Evolutionary conservation across 73 alveolate genomes (phyloP).

Genomic region (Diophrys appendiculata): DNA sequence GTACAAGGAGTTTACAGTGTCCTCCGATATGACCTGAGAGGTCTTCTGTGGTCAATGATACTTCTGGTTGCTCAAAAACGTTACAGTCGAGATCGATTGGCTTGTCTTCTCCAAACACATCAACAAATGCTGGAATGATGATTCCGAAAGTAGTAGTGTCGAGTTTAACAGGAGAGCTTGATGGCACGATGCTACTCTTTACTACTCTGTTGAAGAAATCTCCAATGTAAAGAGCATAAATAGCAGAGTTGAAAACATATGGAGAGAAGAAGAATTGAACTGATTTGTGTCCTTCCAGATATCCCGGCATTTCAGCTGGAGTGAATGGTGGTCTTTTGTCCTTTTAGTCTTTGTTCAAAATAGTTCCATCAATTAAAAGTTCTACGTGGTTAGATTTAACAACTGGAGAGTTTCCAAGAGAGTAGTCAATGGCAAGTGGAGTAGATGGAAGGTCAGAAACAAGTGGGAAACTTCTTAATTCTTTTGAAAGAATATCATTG

Average conservation of each 20-base stretch:
- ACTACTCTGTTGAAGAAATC: neutral
- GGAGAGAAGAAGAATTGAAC: neutral
- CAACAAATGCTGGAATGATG: neutral
- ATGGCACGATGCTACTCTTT: neutral
- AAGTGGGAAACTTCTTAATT: neutral
- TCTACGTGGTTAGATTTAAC: neutral
- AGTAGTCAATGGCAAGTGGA: constrained; percentile 11
- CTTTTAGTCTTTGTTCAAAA: neutral
- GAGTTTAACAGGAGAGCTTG: neutral
- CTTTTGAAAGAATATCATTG: neutral
- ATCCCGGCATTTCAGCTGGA: neutral
- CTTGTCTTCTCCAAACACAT: neutral
- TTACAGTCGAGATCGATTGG: constrained; percentile 1
- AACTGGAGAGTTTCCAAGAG: neutral
- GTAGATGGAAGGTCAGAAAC: neutral
- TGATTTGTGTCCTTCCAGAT: constrained; percentile 1
- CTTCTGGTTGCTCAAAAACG: neutral
- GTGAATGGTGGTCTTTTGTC: neutral
- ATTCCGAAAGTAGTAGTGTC: constrained; percentile 4
- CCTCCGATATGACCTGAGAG: neutral
- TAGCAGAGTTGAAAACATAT: constrained; percentile 5
- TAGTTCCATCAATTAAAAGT: neutral
- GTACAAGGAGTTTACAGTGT: neutral
- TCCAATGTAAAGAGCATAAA: neutral
- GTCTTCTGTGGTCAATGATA: neutral